Conservation (phyloP, 1,139 yeast genomes). For the Citeromyces hawaiiensis region DNA sequence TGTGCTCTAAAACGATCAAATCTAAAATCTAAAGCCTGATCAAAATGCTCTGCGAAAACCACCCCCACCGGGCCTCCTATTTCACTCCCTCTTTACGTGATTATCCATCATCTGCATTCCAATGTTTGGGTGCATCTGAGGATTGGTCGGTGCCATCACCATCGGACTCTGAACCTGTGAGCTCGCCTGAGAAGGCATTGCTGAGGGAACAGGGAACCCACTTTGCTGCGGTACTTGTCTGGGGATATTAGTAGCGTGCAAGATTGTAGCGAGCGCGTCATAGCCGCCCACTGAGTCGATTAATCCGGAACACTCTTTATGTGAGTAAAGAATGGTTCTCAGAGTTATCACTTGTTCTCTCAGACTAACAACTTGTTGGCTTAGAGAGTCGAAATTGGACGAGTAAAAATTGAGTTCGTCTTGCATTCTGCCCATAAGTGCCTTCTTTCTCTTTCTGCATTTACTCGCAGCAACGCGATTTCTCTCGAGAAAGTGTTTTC, state of each 20-base stretch:
- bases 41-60: too few relatives aligned
- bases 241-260: conserved; percentile 12
- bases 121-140: background rate
- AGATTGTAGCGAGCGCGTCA: conserved; percentile 12
- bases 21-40: too few relatives aligned
- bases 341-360: conserved; percentile 46
- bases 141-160: background rate
- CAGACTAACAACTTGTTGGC: conserved; percentile 41
- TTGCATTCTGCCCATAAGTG: conserved; percentile 74
- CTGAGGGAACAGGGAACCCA: background rate
- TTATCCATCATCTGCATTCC: background rate
- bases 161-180: background rate
- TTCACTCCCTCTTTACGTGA: background rate
- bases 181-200: background rate
- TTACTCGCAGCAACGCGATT: conserved; percentile 66
- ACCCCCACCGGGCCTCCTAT: too few relatives aligned
- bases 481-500: conserved; percentile 67
- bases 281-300: conserved; percentile 17
- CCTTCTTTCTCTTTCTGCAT: conserved; percentile 72
- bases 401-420: conserved; percentile 59
- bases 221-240: background rate
- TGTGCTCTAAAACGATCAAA: too few relatives aligned
- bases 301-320: conserved; percentile 18
- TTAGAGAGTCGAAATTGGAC: conserved; percentile 56
- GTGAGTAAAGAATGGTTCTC: conserved; percentile 23